These are phyloP conservation scores for Salix udensis DNA, from an alignment of 345 rosid genomes.

Conservation along the genomic window DNA sequence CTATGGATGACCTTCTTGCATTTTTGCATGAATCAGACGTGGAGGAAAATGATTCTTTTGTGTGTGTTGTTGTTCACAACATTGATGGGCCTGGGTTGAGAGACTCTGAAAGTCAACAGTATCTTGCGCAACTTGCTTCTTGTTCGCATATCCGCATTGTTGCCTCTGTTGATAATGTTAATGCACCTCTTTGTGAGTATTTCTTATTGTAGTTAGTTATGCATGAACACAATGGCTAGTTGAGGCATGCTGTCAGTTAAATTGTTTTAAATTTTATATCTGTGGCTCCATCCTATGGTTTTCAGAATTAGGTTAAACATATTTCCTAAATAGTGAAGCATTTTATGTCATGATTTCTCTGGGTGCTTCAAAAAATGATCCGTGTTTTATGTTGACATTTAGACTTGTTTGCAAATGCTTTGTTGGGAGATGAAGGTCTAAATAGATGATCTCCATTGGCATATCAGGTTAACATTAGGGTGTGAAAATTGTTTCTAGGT, in stretches of 20 bases:
- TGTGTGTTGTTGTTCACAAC: constrained; percentile 71
- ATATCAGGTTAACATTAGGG: no score
- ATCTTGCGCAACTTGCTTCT: constrained; percentile 73
- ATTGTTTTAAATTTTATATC: no score
- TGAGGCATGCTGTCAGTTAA: not conserved
- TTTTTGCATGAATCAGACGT: constrained; percentile 47
- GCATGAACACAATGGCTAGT: not conserved
- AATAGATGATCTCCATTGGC: no score
- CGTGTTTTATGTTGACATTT: not conserved
- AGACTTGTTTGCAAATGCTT: no score
- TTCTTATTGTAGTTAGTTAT: not conserved
- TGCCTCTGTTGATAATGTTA: constrained; percentile 93
- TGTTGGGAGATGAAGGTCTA: no score
- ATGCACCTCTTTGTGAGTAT: constrained; percentile 71
- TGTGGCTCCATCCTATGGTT: no score
- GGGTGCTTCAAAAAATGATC: no score
- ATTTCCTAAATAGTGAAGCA: not conserved
- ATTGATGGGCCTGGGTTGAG: constrained; percentile 86
- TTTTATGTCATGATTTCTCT: not conserved
- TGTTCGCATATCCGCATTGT: constrained; percentile 64
- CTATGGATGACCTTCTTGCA: constrained; percentile 66
- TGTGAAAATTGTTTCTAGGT: no score
- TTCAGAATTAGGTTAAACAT: no score
- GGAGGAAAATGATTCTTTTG: constrained; percentile 51
- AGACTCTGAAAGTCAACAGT: constrained; percentile 75